Evolutionary conservation across 345 rosid genomes (phyloP).

Genomic region (Aethionema arabicum): DNA sequence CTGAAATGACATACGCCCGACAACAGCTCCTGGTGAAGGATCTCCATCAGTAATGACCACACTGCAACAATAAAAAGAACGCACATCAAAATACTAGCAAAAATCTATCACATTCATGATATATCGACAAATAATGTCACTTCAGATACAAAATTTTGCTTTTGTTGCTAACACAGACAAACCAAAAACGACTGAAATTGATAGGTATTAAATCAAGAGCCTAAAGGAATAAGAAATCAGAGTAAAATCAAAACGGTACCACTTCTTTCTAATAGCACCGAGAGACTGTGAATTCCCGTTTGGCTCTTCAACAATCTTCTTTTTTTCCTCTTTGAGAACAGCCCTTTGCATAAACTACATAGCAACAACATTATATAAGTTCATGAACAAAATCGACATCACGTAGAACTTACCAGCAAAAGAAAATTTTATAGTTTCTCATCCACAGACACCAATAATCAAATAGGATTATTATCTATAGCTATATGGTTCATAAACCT

Average conservation of each 20-base stretch:
- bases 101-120: background rate
- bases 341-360: slow-evolving; percentile 78
- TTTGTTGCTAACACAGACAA: background rate
- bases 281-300: slow-evolving; percentile 42
- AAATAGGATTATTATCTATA: background rate
- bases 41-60: slow-evolving; percentile 76
- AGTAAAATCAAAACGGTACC: slow-evolving; percentile 37
- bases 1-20: slow-evolving; percentile 80
- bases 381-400: background rate
- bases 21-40: slow-evolving; percentile 70
- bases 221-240: background rate
- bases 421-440: background rate
- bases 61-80: slow-evolving; percentile 34
- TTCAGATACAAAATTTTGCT: background rate
- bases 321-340: slow-evolving; percentile 50
- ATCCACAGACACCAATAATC: background rate
- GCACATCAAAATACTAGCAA: background rate
- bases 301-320: slow-evolving; percentile 43
- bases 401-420: too few species aligned
- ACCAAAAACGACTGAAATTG: background rate
- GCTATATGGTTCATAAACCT: background rate
- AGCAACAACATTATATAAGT: background rate
- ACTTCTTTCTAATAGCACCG: slow-evolving; percentile 44
- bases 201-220: too few species aligned
- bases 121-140: background rate